Evolutionary conservation across 768 basidiomycete species (phyloP), one percentile per base, ranked within the genome.

Genomic region (Symmetrospora coprosmae): DNA sequence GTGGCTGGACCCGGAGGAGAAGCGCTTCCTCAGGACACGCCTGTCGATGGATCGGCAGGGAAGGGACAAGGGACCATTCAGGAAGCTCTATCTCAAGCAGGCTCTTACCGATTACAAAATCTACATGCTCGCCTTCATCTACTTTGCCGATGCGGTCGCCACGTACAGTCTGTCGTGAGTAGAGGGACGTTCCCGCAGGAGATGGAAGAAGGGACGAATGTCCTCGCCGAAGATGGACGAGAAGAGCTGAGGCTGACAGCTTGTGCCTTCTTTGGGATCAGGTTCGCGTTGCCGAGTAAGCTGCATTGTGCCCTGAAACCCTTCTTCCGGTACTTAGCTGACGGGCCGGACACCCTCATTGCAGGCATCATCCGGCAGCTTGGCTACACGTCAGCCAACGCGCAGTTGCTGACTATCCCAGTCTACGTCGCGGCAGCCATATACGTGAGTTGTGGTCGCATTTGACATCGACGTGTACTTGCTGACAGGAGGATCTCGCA

Each of bases 141-240:
- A 60, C 49, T 64, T 67, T 35, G 63, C 62, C 53, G 65, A 63
- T 49, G 65, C 64, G 23, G 65, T 67, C 51, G 62, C 61, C 14
- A 45, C 64, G n/a, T 70, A 70, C 41, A 68, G 69, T 30, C 63
- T 70, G n/a, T n/a, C n/a, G n/a, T n/a, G n/a, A n/a, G n/a, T n/a
- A n/a, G n/a, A n/a, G n/a, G n/a, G n/a, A n/a, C n/a, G n/a, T n/a
- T n/a, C n/a, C n/a, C n/a, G n/a, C n/a, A n/a, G n/a, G n/a, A n/a
- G n/a, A n/a, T n/a, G n/a, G n/a, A n/a, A n/a, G n/a, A n/a, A n/a
- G n/a, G n/a, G n/a, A n/a, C n/a, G n/a, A n/a, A n/a, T n/a, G n/a
- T n/a, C n/a, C n/a, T n/a, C n/a, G n/a, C n/a, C n/a, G n/a, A n/a
- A n/a, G n/a, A n/a, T n/a, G n/a, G n/a, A n/a, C n/a, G n/a, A n/a